Base-by-base conservation (phyloP, 106 monocot species). In the Acorus calamus region DNA sequence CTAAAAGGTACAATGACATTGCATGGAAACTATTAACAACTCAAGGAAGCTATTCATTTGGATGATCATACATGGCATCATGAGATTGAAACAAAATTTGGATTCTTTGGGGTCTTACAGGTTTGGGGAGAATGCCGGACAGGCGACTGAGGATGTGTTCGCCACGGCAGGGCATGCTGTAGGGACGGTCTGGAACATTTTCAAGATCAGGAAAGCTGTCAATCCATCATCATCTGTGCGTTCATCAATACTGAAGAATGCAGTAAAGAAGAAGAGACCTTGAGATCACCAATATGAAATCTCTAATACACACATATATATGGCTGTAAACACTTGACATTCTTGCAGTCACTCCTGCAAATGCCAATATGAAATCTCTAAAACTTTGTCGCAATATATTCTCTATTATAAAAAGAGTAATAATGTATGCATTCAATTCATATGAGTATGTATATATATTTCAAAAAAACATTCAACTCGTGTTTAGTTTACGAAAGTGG, bases 171-270 rank as follows among this genome's bases (percentile, higher is more conserved):
- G 94, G 4, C 89, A 89, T 68, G 83, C 76, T 0, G 67, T 94
- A 6, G 94, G 94, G 56, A 89, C 86, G 11, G 94, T 86, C 14
- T 94, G 94, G 94, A 94, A 94, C 75, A 14, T 87, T 8, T 76
- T 94, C 66, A 94, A 90, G 86, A 81, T 94, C 14, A 72, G 94
- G 48, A 86, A 84, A 65, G 94, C 89, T 28, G 47, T 87, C 55
- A 84, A 42, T 6, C 89, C 89, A 0, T 78, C 84, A 53, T 79
- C 85, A 3, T 78, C 83, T 8, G 28, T 80, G 5, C 49, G 81
- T 11, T 86, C 89, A 6, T 47, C 62, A 4, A 61, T 90, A 11
- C 48, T 90, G 28, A 86, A 81, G 65, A 79, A 76, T 69, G 84
- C 90, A 4, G 66, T 70, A 9, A 61, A 46, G 47, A 86, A 68